Evolutionary conservation across 2,329 filamentous ascomycete species (phyloP).

Genomic region (Cladosporium sp.): DNA sequence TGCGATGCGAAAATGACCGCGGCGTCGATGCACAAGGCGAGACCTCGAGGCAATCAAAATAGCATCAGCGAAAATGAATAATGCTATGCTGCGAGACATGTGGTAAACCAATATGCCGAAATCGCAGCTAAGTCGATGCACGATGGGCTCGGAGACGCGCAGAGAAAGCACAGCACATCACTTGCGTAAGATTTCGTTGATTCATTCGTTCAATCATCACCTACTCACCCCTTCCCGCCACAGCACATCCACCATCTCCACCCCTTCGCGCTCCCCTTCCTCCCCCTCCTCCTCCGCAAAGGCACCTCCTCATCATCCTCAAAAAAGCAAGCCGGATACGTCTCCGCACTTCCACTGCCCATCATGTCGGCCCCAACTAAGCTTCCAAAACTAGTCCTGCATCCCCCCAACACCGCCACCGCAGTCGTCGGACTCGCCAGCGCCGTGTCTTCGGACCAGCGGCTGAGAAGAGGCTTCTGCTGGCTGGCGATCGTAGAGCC

Average conservation of each 20-base stretch:
- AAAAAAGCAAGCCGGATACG: conserved; percentile 30
- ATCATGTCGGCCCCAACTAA: conserved; percentile 15
- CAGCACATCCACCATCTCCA: conserved; percentile 4
- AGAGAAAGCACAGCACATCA: background rate
- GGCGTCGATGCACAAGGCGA: too few species aligned
- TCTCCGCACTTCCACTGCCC: conserved; percentile 6
- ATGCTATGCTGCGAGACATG: too few species aligned
- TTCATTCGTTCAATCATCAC: background rate
- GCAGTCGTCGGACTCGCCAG: conserved; percentile 22
- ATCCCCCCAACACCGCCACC: conserved; percentile 16
- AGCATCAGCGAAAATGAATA: too few species aligned
- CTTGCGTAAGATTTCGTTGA: background rate
- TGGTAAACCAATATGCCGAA: too few species aligned
- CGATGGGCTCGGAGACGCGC: too few species aligned
- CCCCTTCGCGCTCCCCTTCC: conserved; percentile 11
- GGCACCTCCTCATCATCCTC: conserved; percentile 24
- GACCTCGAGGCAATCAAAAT: too few species aligned
- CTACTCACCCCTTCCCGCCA: background rate
- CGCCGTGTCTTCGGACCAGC: conserved; percentile 27
- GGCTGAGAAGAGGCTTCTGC: conserved; percentile 10
- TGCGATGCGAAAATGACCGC: too few species aligned
- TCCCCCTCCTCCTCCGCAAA: conserved; percentile 21
- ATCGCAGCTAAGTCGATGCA: too few species aligned
- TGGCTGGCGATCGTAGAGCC: background rate
- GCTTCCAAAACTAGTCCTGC: conserved; percentile 23